Evolutionary conservation across 768 basidiomycete genomes (phyloP), one percentile per base, ranked within the genome.

Genomic region (Trichaptum fuscoviolaceum): DNA sequence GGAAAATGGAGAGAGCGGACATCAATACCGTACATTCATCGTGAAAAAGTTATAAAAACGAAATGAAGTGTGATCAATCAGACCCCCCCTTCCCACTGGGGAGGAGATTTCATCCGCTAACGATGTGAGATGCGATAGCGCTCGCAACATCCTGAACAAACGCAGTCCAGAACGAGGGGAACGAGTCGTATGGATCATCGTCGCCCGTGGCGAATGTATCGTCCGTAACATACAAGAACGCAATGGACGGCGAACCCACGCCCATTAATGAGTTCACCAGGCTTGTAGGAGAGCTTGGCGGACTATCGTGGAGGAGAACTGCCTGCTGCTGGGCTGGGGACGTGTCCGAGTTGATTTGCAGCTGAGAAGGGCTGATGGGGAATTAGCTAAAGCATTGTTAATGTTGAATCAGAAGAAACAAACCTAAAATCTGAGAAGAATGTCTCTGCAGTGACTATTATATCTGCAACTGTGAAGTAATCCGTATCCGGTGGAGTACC

Each of bases 211-310:
- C 68, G 25, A 72, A 67, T 4, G 67, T 66, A 66, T 73, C 74
- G 35, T 77, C 68, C 1, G 76, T 79, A 58, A 77, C 72, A 67
- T 75, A 79, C 59, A 74, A 70, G 20, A 74, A 74, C 20, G 67
- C 72, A 17, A 78, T 66, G 1, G 69, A 69, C 24, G 73, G 68
- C 18, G 70, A 66, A 24, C 63, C 63, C 1, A 72, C 64, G 20
- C 42, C 42, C 42, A 52, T 52, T 2, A 78, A 66, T 25, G 68
- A 65, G 27, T 70, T 62, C 34, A 77, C 71, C 17, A 76, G 69
- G 20, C 57, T 66, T 1, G 71, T 65, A 0, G 74, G 73, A 5
- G 72, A 67, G 17, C 67, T 71, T 20, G 70, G 69, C 7, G 77
- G 78, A 20, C 71, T 75, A 25, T 73, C 73, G 35, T 77, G 75